These are phyloP conservation scores for Schizosaccharomyces octosporus DNA, from an alignment of 805 yeast genomes.

Conservation along the genomic window DNA sequence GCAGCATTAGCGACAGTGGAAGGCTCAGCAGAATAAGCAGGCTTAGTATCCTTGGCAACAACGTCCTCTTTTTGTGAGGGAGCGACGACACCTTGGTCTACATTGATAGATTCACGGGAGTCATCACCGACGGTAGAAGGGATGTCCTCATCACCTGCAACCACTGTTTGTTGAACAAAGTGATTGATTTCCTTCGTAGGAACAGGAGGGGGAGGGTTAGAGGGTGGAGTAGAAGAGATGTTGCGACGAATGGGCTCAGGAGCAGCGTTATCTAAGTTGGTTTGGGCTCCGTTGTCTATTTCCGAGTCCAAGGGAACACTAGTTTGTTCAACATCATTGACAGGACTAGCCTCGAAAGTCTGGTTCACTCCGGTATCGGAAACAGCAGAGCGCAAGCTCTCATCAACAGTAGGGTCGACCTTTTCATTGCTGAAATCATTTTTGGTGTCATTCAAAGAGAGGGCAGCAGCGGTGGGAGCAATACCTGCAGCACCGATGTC, in stretches of 20 bases:
- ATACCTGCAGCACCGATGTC: neutral
- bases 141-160: neutral
- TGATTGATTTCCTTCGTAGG: neutral
- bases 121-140: neutral
- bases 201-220: neutral
- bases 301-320: neutral
- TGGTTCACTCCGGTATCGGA: slow-evolving; percentile 2
- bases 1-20: slow-evolving; percentile 4
- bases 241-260: neutral
- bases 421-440: slow-evolving; percentile 4
- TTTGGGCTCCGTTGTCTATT: neutral
- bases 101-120: neutral
- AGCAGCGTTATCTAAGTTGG: neutral
- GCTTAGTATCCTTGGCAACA: neutral
- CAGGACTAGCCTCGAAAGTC: neutral
- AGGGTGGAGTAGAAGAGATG: neutral
- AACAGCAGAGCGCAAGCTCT: slow-evolving; percentile 2
- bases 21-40: neutral
- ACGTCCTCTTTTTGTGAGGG: neutral
- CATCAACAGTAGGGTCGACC: slow-evolving; percentile 5
- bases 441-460: slow-evolving; percentile 5
- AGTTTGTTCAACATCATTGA: neutral
- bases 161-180: neutral
- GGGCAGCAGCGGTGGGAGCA: neutral
- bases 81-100: neutral